Evolutionary conservation across 106 monocot species (phyloP).

Genomic region (Platanthera guangdongensis): DNA sequence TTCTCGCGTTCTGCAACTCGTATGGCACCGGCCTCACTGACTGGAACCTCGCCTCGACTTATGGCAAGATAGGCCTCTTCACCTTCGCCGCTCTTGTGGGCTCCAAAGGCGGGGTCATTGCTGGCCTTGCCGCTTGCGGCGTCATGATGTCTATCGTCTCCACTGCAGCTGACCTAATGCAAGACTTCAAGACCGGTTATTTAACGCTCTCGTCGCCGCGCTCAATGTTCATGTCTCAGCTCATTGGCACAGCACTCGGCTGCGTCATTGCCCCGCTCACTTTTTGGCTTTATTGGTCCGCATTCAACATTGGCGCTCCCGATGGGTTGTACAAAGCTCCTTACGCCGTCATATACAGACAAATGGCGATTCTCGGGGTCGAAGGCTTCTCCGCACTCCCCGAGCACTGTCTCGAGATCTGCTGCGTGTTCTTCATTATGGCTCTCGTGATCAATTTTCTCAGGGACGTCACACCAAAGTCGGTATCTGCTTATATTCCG

Average conservation of each 20-base stretch:
- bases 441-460: slow-evolving; percentile 49
- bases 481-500: slow-evolving; percentile 45
- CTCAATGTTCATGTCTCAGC: slow-evolving; percentile 84
- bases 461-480: slow-evolving; percentile 39
- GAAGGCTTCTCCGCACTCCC: slow-evolving; percentile 79
- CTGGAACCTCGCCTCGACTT: slow-evolving; percentile 72
- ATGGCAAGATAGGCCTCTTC: slow-evolving; percentile 84
- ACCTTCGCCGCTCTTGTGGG: slow-evolving; percentile 62
- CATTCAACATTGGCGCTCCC: slow-evolving; percentile 67
- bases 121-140: slow-evolving; percentile 82
- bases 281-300: slow-evolving; percentile 85
- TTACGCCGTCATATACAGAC: slow-evolving; percentile 70
- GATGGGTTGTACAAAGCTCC: slow-evolving; percentile 77
- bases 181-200: slow-evolving; percentile 89
- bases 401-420: slow-evolving; percentile 67
- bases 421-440: slow-evolving; percentile 42
- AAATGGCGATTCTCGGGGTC: slow-evolving; percentile 83
- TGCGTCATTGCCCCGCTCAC: slow-evolving; percentile 75
- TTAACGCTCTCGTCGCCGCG: slow-evolving; percentile 71
- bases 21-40: slow-evolving; percentile 84
- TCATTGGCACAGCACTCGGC: slow-evolving; percentile 69
- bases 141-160: slow-evolving; percentile 95
- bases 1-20: slow-evolving; percentile 86
- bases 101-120: slow-evolving; percentile 76
- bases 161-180: slow-evolving; percentile 85